Evolutionary conservation across 495 filamentous ascomycete species (phyloP).

Genomic region (Trichocladium uniseriatum): DNA sequence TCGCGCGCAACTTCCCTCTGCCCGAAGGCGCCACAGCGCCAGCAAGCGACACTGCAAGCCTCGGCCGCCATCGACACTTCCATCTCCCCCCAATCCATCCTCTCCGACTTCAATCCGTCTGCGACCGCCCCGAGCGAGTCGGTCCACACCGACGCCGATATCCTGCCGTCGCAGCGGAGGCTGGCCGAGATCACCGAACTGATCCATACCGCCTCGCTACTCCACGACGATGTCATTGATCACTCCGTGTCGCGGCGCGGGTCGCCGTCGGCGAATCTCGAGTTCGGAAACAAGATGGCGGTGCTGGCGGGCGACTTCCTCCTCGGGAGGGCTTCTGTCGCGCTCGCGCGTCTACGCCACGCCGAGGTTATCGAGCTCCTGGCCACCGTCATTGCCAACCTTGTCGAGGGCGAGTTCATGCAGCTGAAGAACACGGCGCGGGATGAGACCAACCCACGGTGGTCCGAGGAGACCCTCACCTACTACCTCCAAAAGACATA

Average conservation of each 20-base stretch:
- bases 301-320: slow-evolving; percentile 94
- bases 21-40: slow-evolving; percentile 48
- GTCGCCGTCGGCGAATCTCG: slow-evolving; percentile 77
- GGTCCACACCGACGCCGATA: slow-evolving; percentile 52
- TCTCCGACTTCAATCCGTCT: slow-evolving; percentile 76
- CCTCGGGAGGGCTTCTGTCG: slow-evolving; percentile 85
- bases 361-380: slow-evolving; percentile 91
- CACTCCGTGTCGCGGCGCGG: slow-evolving; percentile 75
- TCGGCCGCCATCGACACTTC: slow-evolving; percentile 57
- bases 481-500: slow-evolving; percentile 99
- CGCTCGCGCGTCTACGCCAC: slow-evolving; percentile 78
- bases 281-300: slow-evolving; percentile 98
- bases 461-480: slow-evolving; percentile 74
- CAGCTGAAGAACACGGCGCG: slow-evolving; percentile 91
- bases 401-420: slow-evolving; percentile 99
- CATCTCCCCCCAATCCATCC: slow-evolving; percentile 63
- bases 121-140: slow-evolving; percentile 42
- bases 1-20: slow-evolving; percentile 77
- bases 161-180: slow-evolving; percentile 84
- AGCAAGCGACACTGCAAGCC: slow-evolving; percentile 28
- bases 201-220: slow-evolving; percentile 90
- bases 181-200: slow-evolving; percentile 95
- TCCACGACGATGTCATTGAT: slow-evolving; percentile 98
- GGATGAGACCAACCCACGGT: slow-evolving; percentile 72
- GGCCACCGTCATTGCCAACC: slow-evolving; percentile 91